Conservation (phyloP, 148 eudicot species). For the Chenopodium formosanum region DNA sequence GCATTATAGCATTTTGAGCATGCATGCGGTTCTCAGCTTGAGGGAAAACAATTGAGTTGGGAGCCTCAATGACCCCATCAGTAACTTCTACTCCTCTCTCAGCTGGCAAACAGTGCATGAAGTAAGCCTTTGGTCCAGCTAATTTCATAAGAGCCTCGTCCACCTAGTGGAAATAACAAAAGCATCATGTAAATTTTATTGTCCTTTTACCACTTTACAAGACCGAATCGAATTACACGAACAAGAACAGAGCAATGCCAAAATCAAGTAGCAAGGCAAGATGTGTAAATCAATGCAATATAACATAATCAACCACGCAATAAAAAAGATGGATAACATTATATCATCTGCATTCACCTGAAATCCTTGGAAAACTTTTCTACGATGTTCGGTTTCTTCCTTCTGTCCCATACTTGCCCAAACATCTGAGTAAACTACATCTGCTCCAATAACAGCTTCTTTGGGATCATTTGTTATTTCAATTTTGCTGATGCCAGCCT, state of each 20-base stretch:
- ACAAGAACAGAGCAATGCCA: background rate
- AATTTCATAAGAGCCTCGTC: conserved; percentile 81
- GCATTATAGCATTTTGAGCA: conserved; percentile 96
- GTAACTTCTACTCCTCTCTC: conserved; percentile 95
- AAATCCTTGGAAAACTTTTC: conserved; percentile 78
- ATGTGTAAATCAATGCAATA: background rate
- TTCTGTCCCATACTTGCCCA: conserved; percentile 99
- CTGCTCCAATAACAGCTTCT: conserved; percentile 96
- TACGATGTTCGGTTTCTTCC: conserved; percentile 91
- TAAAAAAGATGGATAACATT: background rate
- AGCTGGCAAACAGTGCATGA: conserved; percentile 98
- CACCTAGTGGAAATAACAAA: conserved; percentile 50
- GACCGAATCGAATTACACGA: too few relatives aligned
- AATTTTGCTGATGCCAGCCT: conserved; percentile 83
- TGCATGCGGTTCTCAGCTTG: conserved; percentile 99
- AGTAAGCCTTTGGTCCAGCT: conserved; percentile 89
- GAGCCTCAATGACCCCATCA: conserved; percentile 89
- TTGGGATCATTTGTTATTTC: conserved; percentile 84
- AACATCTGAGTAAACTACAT: conserved; percentile 95
- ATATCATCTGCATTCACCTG: conserved; percentile 47
- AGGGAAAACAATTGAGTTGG: conserved; percentile 88
- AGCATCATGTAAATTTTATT: background rate
- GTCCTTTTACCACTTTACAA: background rate
- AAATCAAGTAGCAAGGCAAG: background rate
- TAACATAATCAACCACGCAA: background rate